Evolutionary conservation across 169 alveolate species (phyloP).

Genomic region (Plasmodium cynomolgi): DNA sequence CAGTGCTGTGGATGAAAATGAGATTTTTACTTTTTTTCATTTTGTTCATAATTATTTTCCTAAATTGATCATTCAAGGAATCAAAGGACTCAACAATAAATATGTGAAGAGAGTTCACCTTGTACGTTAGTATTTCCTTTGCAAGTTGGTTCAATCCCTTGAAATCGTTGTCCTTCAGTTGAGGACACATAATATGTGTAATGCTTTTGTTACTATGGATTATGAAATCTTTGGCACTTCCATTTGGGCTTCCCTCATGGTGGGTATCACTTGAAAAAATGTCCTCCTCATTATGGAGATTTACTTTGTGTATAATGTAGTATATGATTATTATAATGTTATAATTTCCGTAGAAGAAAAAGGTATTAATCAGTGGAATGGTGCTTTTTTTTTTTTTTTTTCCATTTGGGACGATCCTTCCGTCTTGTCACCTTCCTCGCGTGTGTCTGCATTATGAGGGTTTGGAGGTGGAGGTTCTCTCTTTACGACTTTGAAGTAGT

Average conservation of each 20-base stretch:
- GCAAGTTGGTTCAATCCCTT: constrained; percentile 14
- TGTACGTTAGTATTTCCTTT: constrained; percentile 10
- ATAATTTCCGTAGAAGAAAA: constrained; percentile 54
- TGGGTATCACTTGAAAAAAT: constrained; percentile 31
- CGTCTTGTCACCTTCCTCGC: neutral
- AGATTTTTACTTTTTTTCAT: constrained; percentile 14
- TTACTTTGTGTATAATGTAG: constrained; percentile 32
- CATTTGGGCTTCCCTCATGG: neutral
- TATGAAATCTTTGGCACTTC: constrained; percentile 14
- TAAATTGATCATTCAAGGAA: constrained; percentile 19
- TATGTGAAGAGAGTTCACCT: constrained; percentile 17
- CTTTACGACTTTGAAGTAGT: constrained; percentile 52
- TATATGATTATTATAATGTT: constrained; percentile 61
- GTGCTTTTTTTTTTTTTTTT: constrained; percentile 7
- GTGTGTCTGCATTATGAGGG: neutral
- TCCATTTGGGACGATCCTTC: neutral
- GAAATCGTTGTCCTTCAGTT: constrained; percentile 10
- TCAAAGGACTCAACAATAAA: constrained; percentile 56
- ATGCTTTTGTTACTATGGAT: constrained; percentile 34
- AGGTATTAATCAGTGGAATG: constrained; percentile 35
- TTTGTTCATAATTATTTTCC: constrained; percentile 42
- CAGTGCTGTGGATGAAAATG: constrained; percentile 50
- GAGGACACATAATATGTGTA: constrained; percentile 53
- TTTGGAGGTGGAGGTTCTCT: neutral
- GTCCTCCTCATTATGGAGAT: constrained; percentile 6